These are phyloP conservation scores for Colletotrichum sp. DNA, from an alignment of 2,329 filamentous ascomycete species.

Conservation along the genomic window DNA sequence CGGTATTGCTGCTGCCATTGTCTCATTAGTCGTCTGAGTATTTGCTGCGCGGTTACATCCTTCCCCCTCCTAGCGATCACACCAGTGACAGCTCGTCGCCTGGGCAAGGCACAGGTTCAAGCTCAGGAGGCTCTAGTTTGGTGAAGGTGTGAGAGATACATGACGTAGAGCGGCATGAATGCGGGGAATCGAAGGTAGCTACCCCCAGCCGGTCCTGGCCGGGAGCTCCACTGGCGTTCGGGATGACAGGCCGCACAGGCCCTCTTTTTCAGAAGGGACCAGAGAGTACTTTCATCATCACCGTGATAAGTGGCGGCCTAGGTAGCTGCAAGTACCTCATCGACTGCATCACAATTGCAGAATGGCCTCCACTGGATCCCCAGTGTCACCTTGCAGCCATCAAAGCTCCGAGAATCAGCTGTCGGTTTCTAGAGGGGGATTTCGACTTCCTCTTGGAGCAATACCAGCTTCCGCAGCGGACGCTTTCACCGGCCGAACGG, in stretches of 20 bases:
- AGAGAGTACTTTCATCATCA: neutral
- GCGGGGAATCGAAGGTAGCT: slow-evolving; percentile 26
- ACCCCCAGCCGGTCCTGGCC: slow-evolving; percentile 5
- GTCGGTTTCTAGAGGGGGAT: neutral
- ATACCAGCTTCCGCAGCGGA: neutral
- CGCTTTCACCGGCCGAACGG: neutral
- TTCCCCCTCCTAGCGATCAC: slow-evolving; percentile 6
- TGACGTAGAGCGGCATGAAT: slow-evolving; percentile 29
- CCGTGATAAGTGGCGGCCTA: neutral
- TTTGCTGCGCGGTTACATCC: slow-evolving; percentile 2
- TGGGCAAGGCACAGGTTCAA: neutral
- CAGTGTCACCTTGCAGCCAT: neutral
- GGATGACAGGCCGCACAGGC: neutral
- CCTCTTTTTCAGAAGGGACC: neutral
- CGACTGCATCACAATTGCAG: neutral
- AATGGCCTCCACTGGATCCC: neutral
- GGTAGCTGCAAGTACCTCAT: neutral
- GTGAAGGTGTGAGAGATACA: slow-evolving; percentile 25
- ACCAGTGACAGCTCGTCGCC: slow-evolving; percentile 1
- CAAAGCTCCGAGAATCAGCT: slow-evolving; percentile 6
- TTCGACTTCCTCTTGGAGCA: neutral
- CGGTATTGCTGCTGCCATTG: neutral
- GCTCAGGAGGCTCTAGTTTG: slow-evolving; percentile 1
- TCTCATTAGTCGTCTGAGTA: neutral
- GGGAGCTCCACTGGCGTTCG: neutral